Conservation (phyloP, 441 rosid species). For the Syzygium syzygioides region DNA sequence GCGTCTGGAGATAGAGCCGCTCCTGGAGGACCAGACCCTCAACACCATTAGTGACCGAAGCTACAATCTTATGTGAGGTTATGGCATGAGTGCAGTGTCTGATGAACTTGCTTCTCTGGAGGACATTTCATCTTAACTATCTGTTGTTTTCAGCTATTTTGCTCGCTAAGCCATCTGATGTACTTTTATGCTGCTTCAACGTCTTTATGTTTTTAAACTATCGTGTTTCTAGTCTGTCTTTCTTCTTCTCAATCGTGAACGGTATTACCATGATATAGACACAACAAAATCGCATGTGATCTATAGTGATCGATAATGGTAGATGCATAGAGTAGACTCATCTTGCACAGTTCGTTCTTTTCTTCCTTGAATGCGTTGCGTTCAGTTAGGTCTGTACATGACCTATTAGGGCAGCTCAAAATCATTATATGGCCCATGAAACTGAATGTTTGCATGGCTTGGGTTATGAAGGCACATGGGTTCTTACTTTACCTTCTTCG, state of each 20-base stretch:
- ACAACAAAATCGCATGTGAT: not conserved
- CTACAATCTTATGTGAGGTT: not conserved
- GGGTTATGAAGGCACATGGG: not conserved
- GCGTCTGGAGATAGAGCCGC: slow-evolving; percentile 1
- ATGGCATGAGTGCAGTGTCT: not conserved
- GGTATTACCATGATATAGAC: not conserved
- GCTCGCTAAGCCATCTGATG: not conserved
- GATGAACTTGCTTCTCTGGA: not conserved
- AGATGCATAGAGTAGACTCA: not conserved
- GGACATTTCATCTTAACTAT: not conserved
- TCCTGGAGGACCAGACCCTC: slow-evolving; percentile 33
- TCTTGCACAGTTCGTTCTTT: not conserved
- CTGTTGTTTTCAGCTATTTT: not conserved
- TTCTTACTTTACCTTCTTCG: not conserved
- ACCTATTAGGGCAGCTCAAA: not conserved
- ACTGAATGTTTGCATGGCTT: not conserved
- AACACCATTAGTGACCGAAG: slow-evolving; percentile 13
- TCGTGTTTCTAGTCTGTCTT: not conserved
- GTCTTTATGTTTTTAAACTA: not conserved
- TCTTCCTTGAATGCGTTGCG: not conserved
- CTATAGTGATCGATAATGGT: not conserved
- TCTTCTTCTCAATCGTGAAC: not conserved
- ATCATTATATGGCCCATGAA: not conserved
- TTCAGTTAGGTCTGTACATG: not conserved
- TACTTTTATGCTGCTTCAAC: not conserved